A percentile compares a stretch with the other conserved stretches of the same genome.
Evolutionary conservation across 306 rosid genomes (phyloP).

Genomic region (Lupinus albus): DNA sequence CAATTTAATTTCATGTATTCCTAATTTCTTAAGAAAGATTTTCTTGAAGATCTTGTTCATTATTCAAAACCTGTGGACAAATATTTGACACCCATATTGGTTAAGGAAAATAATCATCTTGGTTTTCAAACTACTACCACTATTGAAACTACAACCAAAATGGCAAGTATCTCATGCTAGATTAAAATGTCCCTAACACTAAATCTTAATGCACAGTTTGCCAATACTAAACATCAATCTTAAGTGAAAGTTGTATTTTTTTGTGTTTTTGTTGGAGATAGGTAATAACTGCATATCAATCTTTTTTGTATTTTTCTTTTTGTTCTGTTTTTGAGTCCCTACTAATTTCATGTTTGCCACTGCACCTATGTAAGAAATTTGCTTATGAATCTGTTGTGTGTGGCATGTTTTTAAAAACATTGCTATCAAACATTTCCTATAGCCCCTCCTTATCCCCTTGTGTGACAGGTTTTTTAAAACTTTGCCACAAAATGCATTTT

Average conservation of each 20-base stretch:
- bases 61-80: not conserved
- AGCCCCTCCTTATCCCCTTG: not conserved
- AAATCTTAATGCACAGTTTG: too few relatives aligned
- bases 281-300: too few relatives aligned
- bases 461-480: not conserved
- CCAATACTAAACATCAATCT: too few relatives aligned
- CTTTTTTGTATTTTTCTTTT: too few relatives aligned
- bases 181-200: too few relatives aligned
- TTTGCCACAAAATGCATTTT: not conserved
- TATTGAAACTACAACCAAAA: not conserved
- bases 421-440: not conserved
- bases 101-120: not conserved
- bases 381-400: too few relatives aligned
- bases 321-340: too few relatives aligned
- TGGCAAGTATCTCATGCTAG: not conserved
- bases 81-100: not conserved
- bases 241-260: too few relatives aligned
- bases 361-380: too few relatives aligned
- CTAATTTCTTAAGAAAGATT: conserved; percentile 39
- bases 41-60: conserved; percentile 16
- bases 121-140: not conserved
- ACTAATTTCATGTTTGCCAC: too few relatives aligned
- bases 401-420: too few relatives aligned
- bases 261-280: too few relatives aligned
- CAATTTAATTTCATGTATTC: conserved; percentile 29